Evolutionary conservation across 257 asterid species (phyloP).

Genomic region (Fraxinus excelsior): DNA sequence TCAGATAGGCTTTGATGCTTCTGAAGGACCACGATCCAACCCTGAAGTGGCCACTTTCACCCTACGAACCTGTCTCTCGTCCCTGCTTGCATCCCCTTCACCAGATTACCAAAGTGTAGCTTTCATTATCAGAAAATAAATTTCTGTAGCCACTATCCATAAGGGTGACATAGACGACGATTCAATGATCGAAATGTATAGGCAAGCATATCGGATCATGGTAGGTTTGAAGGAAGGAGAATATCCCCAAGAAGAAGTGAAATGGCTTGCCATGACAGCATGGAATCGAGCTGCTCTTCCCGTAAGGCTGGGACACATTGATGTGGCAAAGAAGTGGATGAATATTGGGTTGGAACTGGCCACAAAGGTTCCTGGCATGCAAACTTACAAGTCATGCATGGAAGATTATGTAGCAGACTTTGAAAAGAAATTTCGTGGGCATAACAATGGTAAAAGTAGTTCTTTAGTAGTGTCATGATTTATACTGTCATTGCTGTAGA

Average conservation of each 20-base stretch:
- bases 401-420: constrained; percentile 70
- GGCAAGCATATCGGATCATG: constrained; percentile 80
- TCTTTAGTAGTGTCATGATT: constrained; percentile 33
- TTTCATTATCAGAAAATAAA: constrained; percentile 63
- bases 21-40: constrained; percentile 74
- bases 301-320: constrained; percentile 68
- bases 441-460: constrained; percentile 33
- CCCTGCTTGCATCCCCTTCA: constrained; percentile 64
- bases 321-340: constrained; percentile 85
- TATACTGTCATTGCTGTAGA: constrained; percentile 15
- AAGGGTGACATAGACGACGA: constrained; percentile 62
- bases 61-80: constrained; percentile 62
- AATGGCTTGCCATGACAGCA: constrained; percentile 94
- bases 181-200: constrained; percentile 57
- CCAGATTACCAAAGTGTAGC: constrained; percentile 83
- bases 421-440: constrained; percentile 46
- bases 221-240: constrained; percentile 90
- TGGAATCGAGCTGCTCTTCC: constrained; percentile 97
- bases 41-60: constrained; percentile 77
- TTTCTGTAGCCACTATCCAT: constrained; percentile 46
- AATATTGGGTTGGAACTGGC: constrained; percentile 77
- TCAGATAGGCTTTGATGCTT: constrained; percentile 79
- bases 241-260: constrained; percentile 83
- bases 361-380: constrained; percentile 72
- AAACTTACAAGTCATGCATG: constrained; percentile 74